Conservation (phyloP, 2,329 filamentous ascomycete genomes). For the Knufia petricola region DNA sequence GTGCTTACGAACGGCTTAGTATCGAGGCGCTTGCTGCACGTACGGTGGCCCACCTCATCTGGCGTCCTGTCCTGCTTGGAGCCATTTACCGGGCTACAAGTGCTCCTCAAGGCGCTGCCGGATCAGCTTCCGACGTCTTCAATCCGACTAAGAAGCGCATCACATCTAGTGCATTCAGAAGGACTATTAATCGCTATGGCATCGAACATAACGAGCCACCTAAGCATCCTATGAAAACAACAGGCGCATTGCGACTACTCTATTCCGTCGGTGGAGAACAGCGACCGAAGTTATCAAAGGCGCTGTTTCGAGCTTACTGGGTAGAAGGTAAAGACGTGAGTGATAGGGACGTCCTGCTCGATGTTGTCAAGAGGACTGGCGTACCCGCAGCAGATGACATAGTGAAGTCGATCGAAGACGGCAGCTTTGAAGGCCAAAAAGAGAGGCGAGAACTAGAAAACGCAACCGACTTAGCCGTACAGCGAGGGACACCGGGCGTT, state of each 20-base stretch:
- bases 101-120: slow-evolving; percentile 15
- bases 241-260: slow-evolving; percentile 12
- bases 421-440: slow-evolving; percentile 4
- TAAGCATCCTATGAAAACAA: slow-evolving; percentile 12
- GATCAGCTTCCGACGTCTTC: slow-evolving; percentile 13
- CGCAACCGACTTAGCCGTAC: slow-evolving; percentile 8
- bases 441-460: slow-evolving; percentile 9
- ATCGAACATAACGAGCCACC: slow-evolving; percentile 10
- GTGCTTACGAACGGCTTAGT: too few species aligned
- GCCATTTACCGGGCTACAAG: slow-evolving; percentile 15
- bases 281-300: slow-evolving; percentile 8
- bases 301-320: slow-evolving; percentile 13
- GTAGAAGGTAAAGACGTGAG: slow-evolving; percentile 14
- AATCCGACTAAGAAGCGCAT: slow-evolving; percentile 14
- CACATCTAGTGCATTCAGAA: slow-evolving; percentile 4
- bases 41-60: neutral
- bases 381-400: too few species aligned
- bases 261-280: slow-evolving; percentile 9
- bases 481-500: slow-evolving; percentile 13
- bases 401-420: slow-evolving; percentile 10
- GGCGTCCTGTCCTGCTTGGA: slow-evolving; percentile 14
- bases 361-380: slow-evolving; percentile 3
- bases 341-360: neutral
- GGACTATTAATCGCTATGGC: slow-evolving; percentile 6
- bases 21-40: neutral